Conservation (phyloP, 148 eudicot species). For the Camellia granthamiana region DNA sequence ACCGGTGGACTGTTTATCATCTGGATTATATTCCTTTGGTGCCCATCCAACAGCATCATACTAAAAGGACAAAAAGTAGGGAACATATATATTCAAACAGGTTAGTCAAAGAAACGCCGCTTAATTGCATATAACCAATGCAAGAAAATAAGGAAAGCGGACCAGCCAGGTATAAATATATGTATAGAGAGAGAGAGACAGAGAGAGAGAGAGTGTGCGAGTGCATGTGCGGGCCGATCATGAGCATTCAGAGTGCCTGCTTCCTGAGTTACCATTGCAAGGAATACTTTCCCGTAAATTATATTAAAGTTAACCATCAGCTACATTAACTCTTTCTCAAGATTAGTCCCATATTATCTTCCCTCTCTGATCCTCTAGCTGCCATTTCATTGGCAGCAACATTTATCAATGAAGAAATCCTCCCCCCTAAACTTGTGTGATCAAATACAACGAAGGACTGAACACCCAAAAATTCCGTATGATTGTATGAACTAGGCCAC, state of each 20-base stretch:
- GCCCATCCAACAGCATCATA: constrained; percentile 99
- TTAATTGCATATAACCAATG: background rate
- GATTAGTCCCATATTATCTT: background rate
- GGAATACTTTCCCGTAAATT: too few species aligned
- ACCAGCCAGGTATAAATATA: too few species aligned
- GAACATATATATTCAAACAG: background rate
- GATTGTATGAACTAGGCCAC: background rate
- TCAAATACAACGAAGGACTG: background rate
- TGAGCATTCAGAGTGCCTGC: too few species aligned
- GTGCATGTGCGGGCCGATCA: too few species aligned
- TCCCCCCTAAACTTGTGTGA: background rate
- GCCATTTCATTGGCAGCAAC: background rate
- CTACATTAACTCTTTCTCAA: background rate
- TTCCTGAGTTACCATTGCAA: too few species aligned
- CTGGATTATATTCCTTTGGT: constrained; percentile 95
- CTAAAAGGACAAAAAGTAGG: constrained; percentile 30
- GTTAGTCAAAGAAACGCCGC: background rate
- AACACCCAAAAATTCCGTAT: background rate
- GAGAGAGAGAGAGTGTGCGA: too few species aligned
- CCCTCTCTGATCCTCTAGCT: background rate
- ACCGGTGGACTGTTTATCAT: constrained; percentile 58
- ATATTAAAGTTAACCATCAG: background rate
- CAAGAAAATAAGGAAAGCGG: background rate
- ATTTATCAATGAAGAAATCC: background rate
- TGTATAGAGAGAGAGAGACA: too few species aligned